Evolutionary conservation across 495 filamentous ascomycete species (phyloP).

Genomic region (Penicillium crystallinum): DNA sequence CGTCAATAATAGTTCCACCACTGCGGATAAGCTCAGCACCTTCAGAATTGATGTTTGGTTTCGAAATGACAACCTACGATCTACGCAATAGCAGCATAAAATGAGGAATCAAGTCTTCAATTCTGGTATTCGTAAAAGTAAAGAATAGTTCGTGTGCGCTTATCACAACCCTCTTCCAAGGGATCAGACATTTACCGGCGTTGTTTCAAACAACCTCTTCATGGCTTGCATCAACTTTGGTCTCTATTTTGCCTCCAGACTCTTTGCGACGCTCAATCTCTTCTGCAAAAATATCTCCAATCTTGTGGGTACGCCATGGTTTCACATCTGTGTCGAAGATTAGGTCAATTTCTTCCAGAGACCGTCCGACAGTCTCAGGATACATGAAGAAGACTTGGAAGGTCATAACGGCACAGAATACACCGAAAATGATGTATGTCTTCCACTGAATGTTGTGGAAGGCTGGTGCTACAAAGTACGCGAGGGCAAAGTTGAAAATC

Average conservation of each 20-base stretch:
- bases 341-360: slow-evolving; percentile 61
- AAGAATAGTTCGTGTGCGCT: not conserved
- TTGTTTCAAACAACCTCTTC: slow-evolving; percentile 16
- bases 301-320: slow-evolving; percentile 24
- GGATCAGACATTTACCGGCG: not conserved
- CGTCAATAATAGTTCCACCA: no score
- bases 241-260: not conserved
- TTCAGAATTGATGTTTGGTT: no score
- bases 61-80: no score
- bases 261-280: slow-evolving; percentile 22
- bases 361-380: slow-evolving; percentile 58
- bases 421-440: slow-evolving; percentile 17
- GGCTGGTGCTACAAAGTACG: slow-evolving; percentile 57
- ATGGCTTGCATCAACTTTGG: slow-evolving; percentile 7
- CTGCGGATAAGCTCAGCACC: no score
- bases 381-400: slow-evolving; percentile 62
- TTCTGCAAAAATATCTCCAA: slow-evolving; percentile 24
- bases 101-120: not conserved
- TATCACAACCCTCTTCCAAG: not conserved
- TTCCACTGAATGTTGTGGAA: slow-evolving; percentile 57
- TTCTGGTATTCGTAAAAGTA: not conserved
- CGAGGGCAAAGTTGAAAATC: slow-evolving; percentile 41
- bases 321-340: slow-evolving; percentile 46
- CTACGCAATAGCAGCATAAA: no score
- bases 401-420: slow-evolving; percentile 52